phyloP scores from a whole-genome alignment of 345 rosid species.

The Cardamine occulta region DNA sequence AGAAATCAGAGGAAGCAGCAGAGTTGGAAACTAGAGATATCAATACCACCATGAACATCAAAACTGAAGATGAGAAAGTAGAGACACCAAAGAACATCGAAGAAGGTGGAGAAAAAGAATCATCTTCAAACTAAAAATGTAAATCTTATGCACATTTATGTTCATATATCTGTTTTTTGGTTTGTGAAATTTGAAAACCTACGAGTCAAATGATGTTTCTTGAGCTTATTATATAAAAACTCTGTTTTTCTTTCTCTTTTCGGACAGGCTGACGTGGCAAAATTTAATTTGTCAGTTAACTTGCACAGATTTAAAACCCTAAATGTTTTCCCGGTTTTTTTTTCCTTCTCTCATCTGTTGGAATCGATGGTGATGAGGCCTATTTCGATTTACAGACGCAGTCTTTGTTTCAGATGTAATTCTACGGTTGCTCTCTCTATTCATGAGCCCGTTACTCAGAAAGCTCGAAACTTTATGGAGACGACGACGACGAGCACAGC shows the following conservation, averaged over 20 bases:
- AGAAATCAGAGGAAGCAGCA: slow-evolving; percentile 41
- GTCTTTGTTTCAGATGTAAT: slow-evolving; percentile 6
- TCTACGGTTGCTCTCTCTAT: slow-evolving; percentile 26
- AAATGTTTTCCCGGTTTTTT: neutral
- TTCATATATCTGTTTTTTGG: slow-evolving; percentile 21
- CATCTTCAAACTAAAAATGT: slow-evolving; percentile 18
- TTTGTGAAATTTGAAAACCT: neutral
- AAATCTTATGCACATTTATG: slow-evolving; percentile 4
- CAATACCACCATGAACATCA: slow-evolving; percentile 11
- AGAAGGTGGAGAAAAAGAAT: slow-evolving; percentile 23
- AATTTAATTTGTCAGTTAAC: neutral
- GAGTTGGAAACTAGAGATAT: slow-evolving; percentile 25
- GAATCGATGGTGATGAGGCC: slow-evolving; percentile 25
- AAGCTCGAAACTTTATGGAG: slow-evolving; percentile 8
- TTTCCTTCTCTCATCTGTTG: neutral
- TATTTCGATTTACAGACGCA: slow-evolving; percentile 19
- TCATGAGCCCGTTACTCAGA: neutral
- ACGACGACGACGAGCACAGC: slow-evolving; percentile 34
- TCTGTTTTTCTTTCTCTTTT: neutral
- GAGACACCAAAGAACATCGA: slow-evolving; percentile 15
- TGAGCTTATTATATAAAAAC: neutral
- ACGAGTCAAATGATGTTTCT: slow-evolving; percentile 1
- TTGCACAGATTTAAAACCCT: neutral
- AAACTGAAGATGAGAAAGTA: slow-evolving; percentile 30
- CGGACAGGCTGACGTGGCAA: neutral